Evolutionary conservation across 192 early-diverging fungal genomes (phyloP).

Genomic region (Backusella parvicylindrica): DNA sequence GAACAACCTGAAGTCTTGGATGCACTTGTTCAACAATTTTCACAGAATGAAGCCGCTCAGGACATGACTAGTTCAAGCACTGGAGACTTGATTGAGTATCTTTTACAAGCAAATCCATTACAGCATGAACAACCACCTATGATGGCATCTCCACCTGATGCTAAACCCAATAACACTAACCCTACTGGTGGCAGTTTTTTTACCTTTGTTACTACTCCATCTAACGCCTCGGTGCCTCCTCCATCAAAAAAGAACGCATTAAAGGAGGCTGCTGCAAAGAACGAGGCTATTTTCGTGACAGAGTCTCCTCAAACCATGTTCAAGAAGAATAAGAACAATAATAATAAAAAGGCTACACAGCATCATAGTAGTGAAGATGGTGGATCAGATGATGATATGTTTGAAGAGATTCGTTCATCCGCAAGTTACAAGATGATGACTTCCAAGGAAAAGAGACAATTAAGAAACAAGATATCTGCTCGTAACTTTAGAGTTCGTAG

Average conservation of each 20-base stretch:
- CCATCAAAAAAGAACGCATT: background rate
- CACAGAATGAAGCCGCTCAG: background rate
- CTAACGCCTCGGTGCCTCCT: background rate
- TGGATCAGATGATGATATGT: conserved; percentile 8
- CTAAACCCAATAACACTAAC: background rate
- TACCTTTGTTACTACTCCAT: background rate
- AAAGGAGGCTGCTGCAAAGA: background rate
- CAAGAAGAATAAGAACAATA: conserved; percentile 5
- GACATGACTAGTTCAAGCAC: background rate
- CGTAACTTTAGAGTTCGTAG: conserved; percentile 70
- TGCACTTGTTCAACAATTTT: background rate
- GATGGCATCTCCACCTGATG: background rate
- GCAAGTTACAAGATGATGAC: conserved; percentile 30
- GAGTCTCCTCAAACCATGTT: conserved; percentile 14
- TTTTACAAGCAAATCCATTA: background rate
- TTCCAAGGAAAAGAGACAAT: conserved; percentile 61
- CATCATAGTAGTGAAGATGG: background rate
- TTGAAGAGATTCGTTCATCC: background rate
- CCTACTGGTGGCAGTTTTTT: background rate
- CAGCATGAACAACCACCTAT: background rate
- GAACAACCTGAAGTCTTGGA: background rate
- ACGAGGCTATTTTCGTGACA: conserved; percentile 15
- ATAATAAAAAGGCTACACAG: background rate
- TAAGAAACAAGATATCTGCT: conserved; percentile 78
- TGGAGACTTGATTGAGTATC: background rate